A percentile compares a stretch with the other conserved stretches of the same genome.
These are phyloP conservation scores for Durotheca rogersii DNA, from an alignment of 495 filamentous ascomycete species.

Conservation along the genomic window DNA sequence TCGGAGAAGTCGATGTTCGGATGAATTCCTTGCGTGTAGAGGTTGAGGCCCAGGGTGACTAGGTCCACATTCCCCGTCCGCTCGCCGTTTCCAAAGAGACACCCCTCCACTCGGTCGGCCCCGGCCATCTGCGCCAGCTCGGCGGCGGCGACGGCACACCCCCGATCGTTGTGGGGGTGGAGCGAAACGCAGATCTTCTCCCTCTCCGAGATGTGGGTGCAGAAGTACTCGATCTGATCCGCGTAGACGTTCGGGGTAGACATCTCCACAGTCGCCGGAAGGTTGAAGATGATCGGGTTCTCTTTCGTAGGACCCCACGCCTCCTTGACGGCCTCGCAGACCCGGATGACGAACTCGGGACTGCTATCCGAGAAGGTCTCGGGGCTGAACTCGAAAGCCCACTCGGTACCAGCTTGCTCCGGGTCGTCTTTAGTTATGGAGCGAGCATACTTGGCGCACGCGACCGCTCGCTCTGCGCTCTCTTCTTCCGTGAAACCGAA, in stretches of 20 bases:
- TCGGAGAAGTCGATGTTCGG: constrained; percentile 92
- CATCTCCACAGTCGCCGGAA: constrained; percentile 96
- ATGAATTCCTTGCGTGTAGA: constrained; percentile 92
- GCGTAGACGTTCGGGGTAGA: constrained; percentile 94
- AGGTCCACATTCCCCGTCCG: constrained; percentile 95
- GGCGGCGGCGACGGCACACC: constrained; percentile 79
- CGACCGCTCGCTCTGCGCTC: constrained; percentile 78
- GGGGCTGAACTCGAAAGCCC: constrained; percentile 94
- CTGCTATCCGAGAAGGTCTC: constrained; percentile 94
- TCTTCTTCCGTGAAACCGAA: constrained; percentile 85
- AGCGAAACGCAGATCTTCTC: constrained; percentile 80
- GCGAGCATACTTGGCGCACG: constrained; percentile 81
- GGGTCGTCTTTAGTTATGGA: constrained; percentile 96
- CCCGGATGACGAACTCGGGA: constrained; percentile 75
- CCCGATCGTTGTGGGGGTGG: constrained; percentile 93
- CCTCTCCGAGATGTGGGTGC: constrained; percentile 67
- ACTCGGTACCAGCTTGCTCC: constrained; percentile 69
- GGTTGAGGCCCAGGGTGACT: constrained; percentile 90
- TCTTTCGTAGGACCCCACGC: constrained; percentile 84
- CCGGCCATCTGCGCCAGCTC: constrained; percentile 98
- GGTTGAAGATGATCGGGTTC: constrained; percentile 93
- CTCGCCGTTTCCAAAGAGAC: constrained; percentile 94
- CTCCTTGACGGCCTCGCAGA: constrained; percentile 94
- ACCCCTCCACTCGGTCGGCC: constrained; percentile 91
- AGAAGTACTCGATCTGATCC: constrained; percentile 97